Evolutionary conservation across 345 rosid genomes (phyloP).

Genomic region (Pistacia integerrima): DNA sequence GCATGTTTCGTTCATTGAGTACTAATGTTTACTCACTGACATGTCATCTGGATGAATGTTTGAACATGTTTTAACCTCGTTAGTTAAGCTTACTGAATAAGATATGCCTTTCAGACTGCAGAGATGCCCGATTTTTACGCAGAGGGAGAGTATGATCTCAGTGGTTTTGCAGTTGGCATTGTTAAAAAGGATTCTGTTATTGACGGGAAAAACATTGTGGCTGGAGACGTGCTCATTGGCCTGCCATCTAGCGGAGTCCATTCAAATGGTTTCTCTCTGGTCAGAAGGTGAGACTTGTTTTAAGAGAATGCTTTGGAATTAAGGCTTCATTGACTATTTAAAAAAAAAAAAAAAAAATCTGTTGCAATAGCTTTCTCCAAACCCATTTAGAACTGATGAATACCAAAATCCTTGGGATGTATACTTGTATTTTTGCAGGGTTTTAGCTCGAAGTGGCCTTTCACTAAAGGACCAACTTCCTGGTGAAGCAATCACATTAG

Average conservation of each 20-base stretch:
- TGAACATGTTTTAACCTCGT: not conserved
- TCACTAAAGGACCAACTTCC: conserved; percentile 73
- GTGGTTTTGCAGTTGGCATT: conserved; percentile 91
- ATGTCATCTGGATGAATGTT: not conserved
- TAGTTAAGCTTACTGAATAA: not conserved
- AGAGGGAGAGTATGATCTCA: conserved; percentile 84
- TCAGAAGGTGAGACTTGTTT: conserved; percentile 55
- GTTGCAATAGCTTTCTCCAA: not conserved
- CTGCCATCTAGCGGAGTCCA: conserved; percentile 93
- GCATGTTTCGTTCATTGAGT: not conserved
- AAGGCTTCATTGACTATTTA: not conserved
- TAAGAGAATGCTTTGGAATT: not conserved
- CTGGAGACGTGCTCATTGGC: conserved; percentile 83
- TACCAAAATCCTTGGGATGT: not conserved
- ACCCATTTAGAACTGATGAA: not conserved
- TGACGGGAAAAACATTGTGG: conserved; percentile 76
- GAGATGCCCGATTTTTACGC: conserved; percentile 96
- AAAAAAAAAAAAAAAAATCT: not conserved
- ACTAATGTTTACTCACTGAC: not conserved
- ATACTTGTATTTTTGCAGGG: conserved; percentile 42
- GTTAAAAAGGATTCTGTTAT: conserved; percentile 80
- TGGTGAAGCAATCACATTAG: conserved; percentile 58
- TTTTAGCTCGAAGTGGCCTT: conserved; percentile 63
- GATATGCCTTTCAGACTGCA: conserved; percentile 61
- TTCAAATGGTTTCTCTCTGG: conserved; percentile 95